Base-by-base conservation (phyloP, 805 yeast species). In the Candida montana region DNA sequence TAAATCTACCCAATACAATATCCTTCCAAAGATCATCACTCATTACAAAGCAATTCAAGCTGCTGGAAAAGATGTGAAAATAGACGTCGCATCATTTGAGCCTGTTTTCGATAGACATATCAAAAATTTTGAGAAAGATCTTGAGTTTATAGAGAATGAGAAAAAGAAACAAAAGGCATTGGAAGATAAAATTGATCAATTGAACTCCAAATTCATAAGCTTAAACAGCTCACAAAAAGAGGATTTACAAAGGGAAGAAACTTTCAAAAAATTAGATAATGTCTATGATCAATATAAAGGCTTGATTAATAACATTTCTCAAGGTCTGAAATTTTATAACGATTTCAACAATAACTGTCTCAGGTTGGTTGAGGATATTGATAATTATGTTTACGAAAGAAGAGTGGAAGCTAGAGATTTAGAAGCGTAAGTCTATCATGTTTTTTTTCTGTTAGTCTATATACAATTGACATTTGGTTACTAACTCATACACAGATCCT, bases 291-390 rank as follows among this genome's bases (percentile, higher is more conserved):
- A 52, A 19, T 55, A 45, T 52, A 59, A 69, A 23, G 86, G 83
- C 51, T 68, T 86, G 2, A 59, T 71, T 15, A 64, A 69, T 5
- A 83, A 85, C 54, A 57, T 87, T 21, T 71, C 71, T 24, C 84
- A 83, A 51, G 96, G 95, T 0, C 52, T 75, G 0, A 70, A 71
- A 40, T 89, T 89, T 55, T 90, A 90, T 63, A 69, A 69, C 30
- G 83, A 80, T 40, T 74, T 86, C 46, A 62, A 71, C 24, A 59
- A 58, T 8, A 73, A 74, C 39, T 69, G 76, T 6, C 62, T 65
- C 23, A 59, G 51, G 3, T 70, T 79, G 17, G 53, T 72, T 31
- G 60, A 61, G 12, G 77, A 73, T 31, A 71, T 81, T 47, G 77
- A 74, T 46, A 62, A 64, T 13, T 82, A 65, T 55, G 72, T 77